Percentiles rank a stretch among this genome's conserved stretches.
These are phyloP conservation scores for Brasenia schreberi DNA, from an alignment of 164 flowering plant species.

Conservation along the genomic window DNA sequence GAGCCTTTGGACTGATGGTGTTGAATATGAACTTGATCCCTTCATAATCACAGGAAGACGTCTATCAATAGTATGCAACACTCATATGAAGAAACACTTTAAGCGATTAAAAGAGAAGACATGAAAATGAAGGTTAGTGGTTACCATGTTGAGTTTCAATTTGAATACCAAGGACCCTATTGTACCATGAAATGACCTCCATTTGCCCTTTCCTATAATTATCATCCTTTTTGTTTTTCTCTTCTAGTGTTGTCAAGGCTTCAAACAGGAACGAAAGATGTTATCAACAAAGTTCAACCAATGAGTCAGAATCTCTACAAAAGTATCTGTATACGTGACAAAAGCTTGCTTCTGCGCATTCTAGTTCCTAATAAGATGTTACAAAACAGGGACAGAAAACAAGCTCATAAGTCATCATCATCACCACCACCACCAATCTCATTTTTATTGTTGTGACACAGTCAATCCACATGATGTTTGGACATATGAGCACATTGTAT, in stretches of 20 bases:
- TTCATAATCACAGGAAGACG: slow-evolving; percentile 12
- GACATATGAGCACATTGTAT: no score
- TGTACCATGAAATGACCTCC: slow-evolving; percentile 81
- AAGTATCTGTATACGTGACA: no score
- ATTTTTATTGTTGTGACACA: no score
- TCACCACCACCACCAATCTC: no score
- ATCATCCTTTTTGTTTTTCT: slow-evolving; percentile 19
- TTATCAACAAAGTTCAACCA: not conserved
- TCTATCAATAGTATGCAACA: not conserved
- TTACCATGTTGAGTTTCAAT: slow-evolving; percentile 83
- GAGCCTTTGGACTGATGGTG: slow-evolving; percentile 38
- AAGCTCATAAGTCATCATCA: not conserved
- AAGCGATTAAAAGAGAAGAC: not conserved
- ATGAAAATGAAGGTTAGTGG: not conserved
- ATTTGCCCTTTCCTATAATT: slow-evolving; percentile 32
- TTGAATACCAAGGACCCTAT: slow-evolving; percentile 65
- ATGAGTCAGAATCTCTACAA: not conserved
- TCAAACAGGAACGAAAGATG: slow-evolving; percentile 4
- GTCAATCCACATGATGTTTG: no score
- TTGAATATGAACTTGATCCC: slow-evolving; percentile 80
- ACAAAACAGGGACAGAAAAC: not conserved
- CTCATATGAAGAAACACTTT: not conserved
- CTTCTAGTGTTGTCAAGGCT: slow-evolving; percentile 36
- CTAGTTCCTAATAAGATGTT: no score
- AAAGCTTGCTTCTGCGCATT: no score